phyloP scores from a whole-genome alignment of 1,284 basidiomycete species.

The Marasmius fiardii region DNA sequence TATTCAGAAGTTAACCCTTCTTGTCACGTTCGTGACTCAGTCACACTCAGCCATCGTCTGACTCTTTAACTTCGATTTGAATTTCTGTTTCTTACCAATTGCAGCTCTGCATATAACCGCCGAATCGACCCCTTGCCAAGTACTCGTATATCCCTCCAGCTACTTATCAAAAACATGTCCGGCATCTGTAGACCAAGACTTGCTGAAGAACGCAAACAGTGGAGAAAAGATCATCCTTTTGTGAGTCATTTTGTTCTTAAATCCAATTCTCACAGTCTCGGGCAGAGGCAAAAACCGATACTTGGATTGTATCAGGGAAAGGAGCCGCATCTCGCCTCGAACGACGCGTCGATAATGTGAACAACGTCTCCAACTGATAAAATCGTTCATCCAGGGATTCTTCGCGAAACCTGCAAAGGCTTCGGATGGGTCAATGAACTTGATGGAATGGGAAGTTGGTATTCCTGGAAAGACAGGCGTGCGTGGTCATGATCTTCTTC shows the following conservation, averaged over 20 bases:
- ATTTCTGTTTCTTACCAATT: too few species aligned
- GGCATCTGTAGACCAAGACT: conserved; percentile 83
- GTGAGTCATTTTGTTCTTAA: conserved; percentile 51
- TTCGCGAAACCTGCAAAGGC: conserved; percentile 91
- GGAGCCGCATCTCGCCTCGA: background rate
- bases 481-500: conserved; percentile 30
- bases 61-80: too few species aligned
- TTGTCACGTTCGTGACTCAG: too few species aligned
- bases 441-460: conserved; percentile 98
- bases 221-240: conserved; percentile 99
- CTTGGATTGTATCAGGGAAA: background rate
- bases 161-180: conserved; percentile 49
- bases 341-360: background rate
- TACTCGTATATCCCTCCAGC: background rate
- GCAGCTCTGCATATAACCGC: too few species aligned
- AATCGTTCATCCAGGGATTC: conserved; percentile 73
- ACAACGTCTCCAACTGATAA: too few species aligned
- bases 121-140: background rate
- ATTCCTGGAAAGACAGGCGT: conserved; percentile 86
- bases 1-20: too few species aligned
- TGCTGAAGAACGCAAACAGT: conserved; percentile 97
- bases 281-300: background rate
- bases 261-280: background rate
- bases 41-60: too few species aligned
- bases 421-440: conserved; percentile 90